Conservation (phyloP, 371 early-diverging fungal genomes). For the Mucor velutinosus region DNA sequence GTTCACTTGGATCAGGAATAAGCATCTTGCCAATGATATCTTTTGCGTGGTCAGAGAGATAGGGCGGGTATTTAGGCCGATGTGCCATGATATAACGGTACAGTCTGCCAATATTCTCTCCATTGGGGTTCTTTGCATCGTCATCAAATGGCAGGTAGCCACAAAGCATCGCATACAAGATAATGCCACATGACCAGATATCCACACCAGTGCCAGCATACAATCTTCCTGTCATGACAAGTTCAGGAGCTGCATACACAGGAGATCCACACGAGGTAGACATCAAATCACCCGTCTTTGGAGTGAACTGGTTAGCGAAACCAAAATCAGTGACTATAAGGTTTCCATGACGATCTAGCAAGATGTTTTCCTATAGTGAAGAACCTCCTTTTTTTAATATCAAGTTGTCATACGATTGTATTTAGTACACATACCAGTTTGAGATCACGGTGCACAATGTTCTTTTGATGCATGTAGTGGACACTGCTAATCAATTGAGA, state of each 20-base stretch:
- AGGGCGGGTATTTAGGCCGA: slow-evolving; percentile 83
- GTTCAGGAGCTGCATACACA: slow-evolving; percentile 98
- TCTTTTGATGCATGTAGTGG: slow-evolving; percentile 83
- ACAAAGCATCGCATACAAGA: slow-evolving; percentile 95
- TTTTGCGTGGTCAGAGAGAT: slow-evolving; percentile 76
- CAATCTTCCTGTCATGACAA: slow-evolving; percentile 92
- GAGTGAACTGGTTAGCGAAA: slow-evolving; percentile 92
- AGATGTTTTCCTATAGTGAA: slow-evolving; percentile 89
- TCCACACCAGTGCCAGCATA: slow-evolving; percentile 98
- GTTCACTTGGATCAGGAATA: slow-evolving; percentile 82
- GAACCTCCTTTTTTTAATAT: not conserved
- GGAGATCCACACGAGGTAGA: slow-evolving; percentile 96
- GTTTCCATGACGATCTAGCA: slow-evolving; percentile 85
- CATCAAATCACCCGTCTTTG: slow-evolving; percentile 75
- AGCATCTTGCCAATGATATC: slow-evolving; percentile 89
- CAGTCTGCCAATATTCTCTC: slow-evolving; percentile 94
- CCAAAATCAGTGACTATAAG: slow-evolving; percentile 99
- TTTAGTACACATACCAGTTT: slow-evolving; percentile 74
- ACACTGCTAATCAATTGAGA: slow-evolving; percentile 92
- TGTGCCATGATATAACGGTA: slow-evolving; percentile 95
- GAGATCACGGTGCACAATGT: slow-evolving; percentile 94
- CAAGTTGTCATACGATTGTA: not conserved
- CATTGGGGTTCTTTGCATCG: slow-evolving; percentile 94
- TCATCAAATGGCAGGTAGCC: slow-evolving; percentile 99
- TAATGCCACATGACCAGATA: slow-evolving; percentile 96